Base-by-base conservation (phyloP, 2,329 filamentous ascomycete species). In the Ophiostoma quercus region DNA sequence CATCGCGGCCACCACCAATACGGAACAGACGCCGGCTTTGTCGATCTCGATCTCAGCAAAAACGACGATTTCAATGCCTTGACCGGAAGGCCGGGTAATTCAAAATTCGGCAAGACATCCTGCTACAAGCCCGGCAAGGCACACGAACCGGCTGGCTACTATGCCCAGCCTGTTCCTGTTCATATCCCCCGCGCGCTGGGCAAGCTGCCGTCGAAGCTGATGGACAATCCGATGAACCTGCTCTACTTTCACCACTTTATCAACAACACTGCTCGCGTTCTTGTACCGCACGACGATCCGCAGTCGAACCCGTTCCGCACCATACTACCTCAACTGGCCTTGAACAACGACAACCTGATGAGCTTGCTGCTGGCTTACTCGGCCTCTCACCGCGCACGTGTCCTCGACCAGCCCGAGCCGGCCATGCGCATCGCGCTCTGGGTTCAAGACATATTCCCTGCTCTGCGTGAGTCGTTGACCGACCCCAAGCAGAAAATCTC, bases 281-380 rank as follows among this genome's bases (percentile, higher is more conserved):
- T 83, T 54, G 81, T 82, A 32, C 80, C 85, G 69, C 82, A 87
- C 74, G 81, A 87, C 75, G 81, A 84, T 60, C 78, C 79, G 39
- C 79, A 81, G 57, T 82, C 83, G n/a, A 86, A 86, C 72, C 84
- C 83, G 1, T 84, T 85, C 74, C 80, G 81, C 41, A 83, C 78
- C 57, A 80, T 83, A 60, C 76, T 85, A 6, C 83, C 84, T 0
- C 79, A 82, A 78, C 88, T 92, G 87, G 90, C 90, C 29, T 81
- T 91, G 32, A 83, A 83, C 71, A 88, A 91, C 74, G 84, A 87
- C 68, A 90, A 92, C 75, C 84, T 96, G 0, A 83, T 96, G 68
- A 91, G 91, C 73, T 81, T 96, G 41, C 82, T 95, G 66, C 83
- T 96, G 32, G 90, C 92, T 25, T 96, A 93, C 77, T 92, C 91